These are phyloP conservation scores for Corchorus olitorius DNA, from an alignment of 345 rosid species.

Conservation along the genomic window DNA sequence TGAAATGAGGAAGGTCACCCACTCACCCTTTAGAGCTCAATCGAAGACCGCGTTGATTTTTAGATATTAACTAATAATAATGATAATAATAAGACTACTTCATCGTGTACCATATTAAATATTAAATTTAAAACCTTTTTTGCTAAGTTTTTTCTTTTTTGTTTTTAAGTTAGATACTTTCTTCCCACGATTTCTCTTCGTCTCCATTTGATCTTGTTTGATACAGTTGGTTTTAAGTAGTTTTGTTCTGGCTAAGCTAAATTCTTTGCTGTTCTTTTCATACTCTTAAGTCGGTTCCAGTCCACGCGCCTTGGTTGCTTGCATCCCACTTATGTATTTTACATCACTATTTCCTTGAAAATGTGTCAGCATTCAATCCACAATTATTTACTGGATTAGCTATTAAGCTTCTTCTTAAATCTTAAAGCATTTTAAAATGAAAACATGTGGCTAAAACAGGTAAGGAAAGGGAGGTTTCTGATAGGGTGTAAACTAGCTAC, in stretches of 20 bases:
- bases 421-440: background rate
- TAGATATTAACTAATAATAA: background rate
- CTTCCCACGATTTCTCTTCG: conserved; percentile 13
- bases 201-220: background rate
- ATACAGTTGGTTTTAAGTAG: background rate
- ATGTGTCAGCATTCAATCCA: no score
- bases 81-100: background rate
- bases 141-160: no score
- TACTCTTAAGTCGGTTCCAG: background rate
- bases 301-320: background rate
- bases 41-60: background rate
- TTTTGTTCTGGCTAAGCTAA: background rate
- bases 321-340: no score
- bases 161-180: background rate
- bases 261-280: background rate
- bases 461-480: no score
- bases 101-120: background rate
- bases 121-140: background rate
- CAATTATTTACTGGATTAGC: no score
- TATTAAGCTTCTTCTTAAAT: background rate
- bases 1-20: background rate
- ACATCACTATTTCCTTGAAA: background rate
- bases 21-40: background rate
- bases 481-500: no score
- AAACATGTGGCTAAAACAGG: no score